Evolutionary conservation across 345 rosid genomes (phyloP), one percentile per base, ranked within the genome.

Genomic region (Linum lewisii): DNA sequence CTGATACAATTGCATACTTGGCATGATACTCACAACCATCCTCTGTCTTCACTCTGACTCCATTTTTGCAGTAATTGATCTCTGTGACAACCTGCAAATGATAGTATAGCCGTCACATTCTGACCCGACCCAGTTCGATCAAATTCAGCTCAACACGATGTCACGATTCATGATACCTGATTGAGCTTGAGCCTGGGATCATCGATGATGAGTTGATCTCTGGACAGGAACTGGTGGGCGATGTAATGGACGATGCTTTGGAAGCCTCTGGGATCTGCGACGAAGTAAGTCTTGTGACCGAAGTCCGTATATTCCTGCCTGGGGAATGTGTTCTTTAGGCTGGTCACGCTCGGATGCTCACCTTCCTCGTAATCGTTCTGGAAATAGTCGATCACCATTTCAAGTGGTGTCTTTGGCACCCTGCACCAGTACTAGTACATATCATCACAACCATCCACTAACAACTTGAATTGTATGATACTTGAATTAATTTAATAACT

Each of bases 141-240:
- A n/a, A n/a, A n/a, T n/a, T n/a, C n/a, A n/a, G n/a, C n/a, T n/a
- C n/a, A n/a, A n/a, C n/a, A n/a, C n/a, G n/a, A n/a, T n/a, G n/a
- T n/a, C n/a, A n/a, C n/a, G n/a, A n/a, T n/a, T n/a, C n/a, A n/a
- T n/a, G n/a, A 6, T 52, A 52, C 56, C 25, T 52, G 24, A 3
- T 21, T 21, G 15, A 52, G 56, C 56, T 52, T 52, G 25, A 52
- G 22, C 56, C 56, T 52, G 56, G 56, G 24, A 6, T 52, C 56
- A 21, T 52, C 15, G 24, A 20, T 15, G 15, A 15, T 20, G 13
- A 42, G 15, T 11, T 42, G 47, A 42, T 11, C 13, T 7, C 14
- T 16, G 47, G 47, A 42, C 47, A 42, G 13, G 47, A 42, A 42
- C 47, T 42, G 47, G 15, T 42, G 9, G 18, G 47, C 47, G 18